These are phyloP conservation scores for Trypanosoma conorhini DNA, from an alignment of 208 protist genomes.

Conservation along the genomic window DNA sequence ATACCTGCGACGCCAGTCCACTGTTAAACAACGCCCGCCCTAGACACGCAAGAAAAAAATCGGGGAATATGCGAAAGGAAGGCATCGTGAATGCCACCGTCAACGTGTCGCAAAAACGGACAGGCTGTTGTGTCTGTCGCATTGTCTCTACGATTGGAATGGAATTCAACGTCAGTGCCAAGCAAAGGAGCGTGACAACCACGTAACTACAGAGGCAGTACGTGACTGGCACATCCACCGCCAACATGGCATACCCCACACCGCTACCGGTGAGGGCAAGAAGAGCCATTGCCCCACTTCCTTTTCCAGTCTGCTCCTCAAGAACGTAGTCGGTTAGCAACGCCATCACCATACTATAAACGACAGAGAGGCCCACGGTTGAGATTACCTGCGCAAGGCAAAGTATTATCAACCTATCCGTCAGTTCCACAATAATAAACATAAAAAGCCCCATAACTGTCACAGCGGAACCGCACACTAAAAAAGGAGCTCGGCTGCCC, in stretches of 20 bases:
- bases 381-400: conserved; percentile 26
- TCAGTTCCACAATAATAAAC: conserved; percentile 31
- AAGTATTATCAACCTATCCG: conserved; percentile 19
- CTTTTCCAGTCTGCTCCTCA: conserved; percentile 31
- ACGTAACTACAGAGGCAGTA: conserved; percentile 31
- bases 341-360: conserved; percentile 33
- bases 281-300: conserved; percentile 31
- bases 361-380: conserved; percentile 33
- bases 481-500: conserved; percentile 17
- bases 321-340: conserved; percentile 34
- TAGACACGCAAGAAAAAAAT: conserved; percentile 34
- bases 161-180: conserved; percentile 19
- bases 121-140: background rate
- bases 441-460: conserved; percentile 30
- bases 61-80: conserved; percentile 29
- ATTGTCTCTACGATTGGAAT: conserved; percentile 16
- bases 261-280: conserved; percentile 31
- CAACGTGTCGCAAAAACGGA: conserved; percentile 13
- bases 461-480: conserved; percentile 27
- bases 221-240: conserved; percentile 26
- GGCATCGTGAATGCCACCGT: conserved; percentile 25
- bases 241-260: conserved; percentile 35
- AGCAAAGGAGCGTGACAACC: conserved; percentile 24
- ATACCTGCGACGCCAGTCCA: conserved; percentile 33
- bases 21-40: conserved; percentile 31